These are phyloP conservation scores for Sporobolomyces pararoseus DNA, from an alignment of 768 basidiomycete genomes.

Conservation along the genomic window DNA sequence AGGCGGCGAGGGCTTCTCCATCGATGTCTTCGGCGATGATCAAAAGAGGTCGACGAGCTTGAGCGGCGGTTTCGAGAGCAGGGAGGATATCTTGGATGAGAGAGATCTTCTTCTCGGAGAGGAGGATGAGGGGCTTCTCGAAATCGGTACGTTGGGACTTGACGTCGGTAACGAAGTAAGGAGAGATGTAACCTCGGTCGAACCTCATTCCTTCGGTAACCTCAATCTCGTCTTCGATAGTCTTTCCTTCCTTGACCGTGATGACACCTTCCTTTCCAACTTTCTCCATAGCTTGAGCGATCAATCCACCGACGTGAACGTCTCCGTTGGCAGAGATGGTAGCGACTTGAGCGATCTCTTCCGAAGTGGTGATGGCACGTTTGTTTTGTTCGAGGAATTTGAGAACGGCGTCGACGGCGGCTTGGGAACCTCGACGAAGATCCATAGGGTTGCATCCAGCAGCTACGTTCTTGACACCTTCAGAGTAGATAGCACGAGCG, in stretches of 20 bases:
- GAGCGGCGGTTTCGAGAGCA: conserved; percentile 61
- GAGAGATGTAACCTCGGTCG: conserved; percentile 93
- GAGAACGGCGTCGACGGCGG: conserved; percentile 91
- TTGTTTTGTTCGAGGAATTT: conserved; percentile 82
- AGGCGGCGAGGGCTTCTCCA: conserved; percentile 94
- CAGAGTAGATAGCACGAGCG: conserved; percentile 93
- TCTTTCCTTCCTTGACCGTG: conserved; percentile 97
- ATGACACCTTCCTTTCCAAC: conserved; percentile 99
- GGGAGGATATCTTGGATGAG: conserved; percentile 91
- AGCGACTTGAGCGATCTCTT: conserved; percentile 90
- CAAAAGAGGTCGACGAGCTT: conserved; percentile 77
- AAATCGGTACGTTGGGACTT: conserved; percentile 86
- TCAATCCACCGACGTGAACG: conserved; percentile 83
- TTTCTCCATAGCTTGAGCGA: conserved; percentile 98
- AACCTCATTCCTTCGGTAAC: conserved; percentile 99
- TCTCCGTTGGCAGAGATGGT: conserved; percentile 83
- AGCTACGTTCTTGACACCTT: conserved; percentile 98
- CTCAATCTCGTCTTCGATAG: conserved; percentile 97
- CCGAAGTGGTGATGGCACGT: conserved; percentile 90
- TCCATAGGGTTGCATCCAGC: conserved; percentile 99
- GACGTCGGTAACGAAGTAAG: conserved; percentile 98
- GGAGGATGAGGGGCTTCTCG: conserved; percentile 89
- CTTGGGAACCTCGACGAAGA: conserved; percentile 94
- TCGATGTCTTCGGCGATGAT: conserved; percentile 98
- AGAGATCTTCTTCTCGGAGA: conserved; percentile 98